Conservation (phyloP, 306 rosid genomes). For the Betula pendula region DNA sequence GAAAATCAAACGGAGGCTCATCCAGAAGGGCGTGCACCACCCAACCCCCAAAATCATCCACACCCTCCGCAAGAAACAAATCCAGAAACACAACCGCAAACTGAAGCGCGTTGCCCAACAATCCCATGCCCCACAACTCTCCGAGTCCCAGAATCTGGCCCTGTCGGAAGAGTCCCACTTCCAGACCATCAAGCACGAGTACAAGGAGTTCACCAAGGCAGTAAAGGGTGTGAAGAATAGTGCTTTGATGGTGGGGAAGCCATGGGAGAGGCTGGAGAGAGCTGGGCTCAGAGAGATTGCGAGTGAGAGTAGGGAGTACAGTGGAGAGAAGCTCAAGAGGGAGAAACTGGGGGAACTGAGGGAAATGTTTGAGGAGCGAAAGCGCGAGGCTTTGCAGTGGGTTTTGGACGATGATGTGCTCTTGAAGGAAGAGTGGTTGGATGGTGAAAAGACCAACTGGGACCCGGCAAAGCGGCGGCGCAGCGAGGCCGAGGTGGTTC, state of each 20-base stretch:
- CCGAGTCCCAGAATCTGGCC: conserved; percentile 44
- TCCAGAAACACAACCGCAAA: conserved; percentile 76
- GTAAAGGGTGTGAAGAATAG: conserved; percentile 28
- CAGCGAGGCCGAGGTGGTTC: conserved; percentile 62
- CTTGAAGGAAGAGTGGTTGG: conserved; percentile 47
- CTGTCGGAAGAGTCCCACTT: conserved; percentile 54
- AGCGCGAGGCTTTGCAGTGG: conserved; percentile 66
- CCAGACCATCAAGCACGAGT: conserved; percentile 57
- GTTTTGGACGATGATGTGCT: conserved; percentile 70
- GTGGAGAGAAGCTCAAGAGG: conserved; percentile 56
- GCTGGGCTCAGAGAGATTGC: conserved; percentile 51
- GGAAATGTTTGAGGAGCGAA: conserved; percentile 66
- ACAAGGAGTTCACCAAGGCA: conserved; percentile 49
- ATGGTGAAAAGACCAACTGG: conserved; percentile 32
- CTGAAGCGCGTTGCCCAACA: conserved; percentile 36
- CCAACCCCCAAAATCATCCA: conserved; percentile 82
- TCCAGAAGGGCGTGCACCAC: conserved; percentile 46
- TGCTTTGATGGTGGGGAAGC: conserved; percentile 56
- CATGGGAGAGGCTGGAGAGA: conserved; percentile 64
- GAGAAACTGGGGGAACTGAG: conserved; percentile 65
- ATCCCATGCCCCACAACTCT: conserved; percentile 40
- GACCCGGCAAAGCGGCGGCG: conserved; percentile 40
- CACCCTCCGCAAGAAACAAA: conserved; percentile 76
- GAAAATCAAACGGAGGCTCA: conserved; percentile 55
- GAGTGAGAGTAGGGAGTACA: conserved; percentile 25